These are phyloP conservation scores for Suillus subalutaceus DNA, from an alignment of 768 basidiomycete species.

Conservation along the genomic window DNA sequence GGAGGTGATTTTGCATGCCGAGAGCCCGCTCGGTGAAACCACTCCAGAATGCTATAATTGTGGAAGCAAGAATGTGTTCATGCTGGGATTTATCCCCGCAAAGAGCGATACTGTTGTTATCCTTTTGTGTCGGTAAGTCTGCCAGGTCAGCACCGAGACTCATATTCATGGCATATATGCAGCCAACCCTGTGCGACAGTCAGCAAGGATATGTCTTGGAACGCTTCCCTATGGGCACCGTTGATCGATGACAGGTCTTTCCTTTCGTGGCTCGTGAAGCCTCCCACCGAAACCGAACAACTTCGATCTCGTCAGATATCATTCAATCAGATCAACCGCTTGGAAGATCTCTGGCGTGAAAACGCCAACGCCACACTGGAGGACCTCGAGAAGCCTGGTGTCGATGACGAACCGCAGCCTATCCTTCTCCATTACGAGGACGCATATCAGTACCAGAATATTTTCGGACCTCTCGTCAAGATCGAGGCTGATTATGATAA, in stretches of 20 bases:
- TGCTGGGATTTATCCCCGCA: conserved; percentile 98
- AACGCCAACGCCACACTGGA: conserved; percentile 93
- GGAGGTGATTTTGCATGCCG: conserved; percentile 95
- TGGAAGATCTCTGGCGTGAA: conserved; percentile 98
- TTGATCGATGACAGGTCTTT: conserved; percentile 98
- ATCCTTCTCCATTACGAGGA: conserved; percentile 93
- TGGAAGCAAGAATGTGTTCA: conserved; percentile 98
- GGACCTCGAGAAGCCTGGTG: conserved; percentile 95
- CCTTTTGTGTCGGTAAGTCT: conserved; percentile 85
- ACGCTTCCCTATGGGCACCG: conserved; percentile 95
- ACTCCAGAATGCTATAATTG: conserved; percentile 99
- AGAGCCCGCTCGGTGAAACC: conserved; percentile 94
- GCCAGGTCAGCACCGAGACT: neutral
- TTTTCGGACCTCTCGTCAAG: conserved; percentile 98
- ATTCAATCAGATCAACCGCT: conserved; percentile 93
- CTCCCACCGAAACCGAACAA: conserved; percentile 95
- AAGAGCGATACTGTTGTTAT: conserved; percentile 99
- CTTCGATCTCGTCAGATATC: conserved; percentile 96
- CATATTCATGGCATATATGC: conserved; percentile 10
- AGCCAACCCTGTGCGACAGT: conserved; percentile 98
- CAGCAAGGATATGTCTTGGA: conserved; percentile 98
- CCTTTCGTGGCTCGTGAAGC: conserved; percentile 98
- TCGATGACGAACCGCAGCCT: conserved; percentile 96
- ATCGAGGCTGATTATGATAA: conserved; percentile 99
- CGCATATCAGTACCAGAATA: conserved; percentile 99